phyloP scores from a whole-genome alignment of 768 basidiomycete species.

The Tulasnella sp. region DNA sequence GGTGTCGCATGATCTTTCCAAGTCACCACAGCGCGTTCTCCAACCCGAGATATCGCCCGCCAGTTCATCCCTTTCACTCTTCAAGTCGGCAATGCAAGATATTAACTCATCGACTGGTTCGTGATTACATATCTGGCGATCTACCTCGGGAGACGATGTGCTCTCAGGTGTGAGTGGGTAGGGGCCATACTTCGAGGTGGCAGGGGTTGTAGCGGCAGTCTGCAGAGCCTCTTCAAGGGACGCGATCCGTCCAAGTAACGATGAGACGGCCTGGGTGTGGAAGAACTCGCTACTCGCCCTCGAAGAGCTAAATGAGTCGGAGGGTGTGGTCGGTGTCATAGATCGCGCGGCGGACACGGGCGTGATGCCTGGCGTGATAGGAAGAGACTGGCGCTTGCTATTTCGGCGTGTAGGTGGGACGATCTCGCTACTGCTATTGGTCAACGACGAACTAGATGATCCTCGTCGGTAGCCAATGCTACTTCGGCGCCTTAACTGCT shows the following conservation, averaged over 20 bases:
- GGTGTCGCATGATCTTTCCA: constrained; percentile 57
- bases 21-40: constrained; percentile 62
- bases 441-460: constrained; percentile 23
- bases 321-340: not conserved
- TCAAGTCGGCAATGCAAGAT: constrained; percentile 61
- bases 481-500: constrained; percentile 1
- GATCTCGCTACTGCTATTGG: not conserved
- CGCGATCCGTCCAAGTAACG: constrained; percentile 70
- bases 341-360: constrained; percentile 40
- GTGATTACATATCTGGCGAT: not conserved
- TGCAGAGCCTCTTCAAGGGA: constrained; percentile 65
- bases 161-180: constrained; percentile 16
- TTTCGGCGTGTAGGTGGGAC: not conserved
- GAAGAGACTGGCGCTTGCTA: constrained; percentile 7
- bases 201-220: constrained; percentile 26
- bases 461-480: constrained; percentile 11
- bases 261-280: constrained; percentile 58
- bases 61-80: constrained; percentile 81
- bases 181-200: constrained; percentile 36
- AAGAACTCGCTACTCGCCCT: constrained; percentile 28
- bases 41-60: constrained; percentile 83
- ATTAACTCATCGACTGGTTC: constrained; percentile 55
- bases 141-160: not conserved
- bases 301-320: constrained; percentile 5
- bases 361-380: constrained; percentile 60